Evolutionary conservation across 306 rosid species (phyloP).

Genomic region (Benincasa hispida): DNA sequence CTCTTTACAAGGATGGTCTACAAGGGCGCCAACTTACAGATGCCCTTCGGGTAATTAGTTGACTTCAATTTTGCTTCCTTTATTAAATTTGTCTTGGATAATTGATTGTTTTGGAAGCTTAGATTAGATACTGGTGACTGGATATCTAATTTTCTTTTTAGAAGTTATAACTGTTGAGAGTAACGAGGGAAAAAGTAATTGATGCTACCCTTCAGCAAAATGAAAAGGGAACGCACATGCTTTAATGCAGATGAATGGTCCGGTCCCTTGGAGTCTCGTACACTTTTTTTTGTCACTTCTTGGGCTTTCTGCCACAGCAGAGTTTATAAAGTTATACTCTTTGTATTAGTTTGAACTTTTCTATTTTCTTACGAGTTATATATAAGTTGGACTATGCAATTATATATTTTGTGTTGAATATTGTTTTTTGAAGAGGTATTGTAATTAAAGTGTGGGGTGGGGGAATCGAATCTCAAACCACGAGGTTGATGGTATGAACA

Average conservation of each 20-base stretch:
- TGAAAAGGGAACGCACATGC: not conserved
- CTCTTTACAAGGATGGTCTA: constrained; percentile 69
- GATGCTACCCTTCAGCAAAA: not conserved
- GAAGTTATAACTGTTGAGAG: not conserved
- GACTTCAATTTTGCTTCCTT: not conserved
- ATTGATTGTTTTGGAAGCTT: not conserved
- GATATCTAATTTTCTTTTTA: not conserved
- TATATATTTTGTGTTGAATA: not conserved
- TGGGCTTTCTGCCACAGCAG: not conserved
- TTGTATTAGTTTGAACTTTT: not conserved
- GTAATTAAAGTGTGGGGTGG: too few relatives aligned
- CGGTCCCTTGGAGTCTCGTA: not conserved
- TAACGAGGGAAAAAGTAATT: not conserved
- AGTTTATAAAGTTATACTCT: not conserved
- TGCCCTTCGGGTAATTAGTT: constrained; percentile 47
- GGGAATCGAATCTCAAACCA: too few relatives aligned
- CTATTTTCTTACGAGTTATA: not conserved
- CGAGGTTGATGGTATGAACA: too few relatives aligned
- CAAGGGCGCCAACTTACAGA: constrained; percentile 73
- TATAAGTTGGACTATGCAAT: not conserved
- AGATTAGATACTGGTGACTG: not conserved
- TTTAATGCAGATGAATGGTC: not conserved
- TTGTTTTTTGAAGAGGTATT: too few relatives aligned
- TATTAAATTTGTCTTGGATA: not conserved
- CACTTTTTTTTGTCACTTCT: not conserved